These are phyloP conservation scores for Taiozyma sp. DNA, from an alignment of 1,139 yeast species.

Conservation along the genomic window DNA sequence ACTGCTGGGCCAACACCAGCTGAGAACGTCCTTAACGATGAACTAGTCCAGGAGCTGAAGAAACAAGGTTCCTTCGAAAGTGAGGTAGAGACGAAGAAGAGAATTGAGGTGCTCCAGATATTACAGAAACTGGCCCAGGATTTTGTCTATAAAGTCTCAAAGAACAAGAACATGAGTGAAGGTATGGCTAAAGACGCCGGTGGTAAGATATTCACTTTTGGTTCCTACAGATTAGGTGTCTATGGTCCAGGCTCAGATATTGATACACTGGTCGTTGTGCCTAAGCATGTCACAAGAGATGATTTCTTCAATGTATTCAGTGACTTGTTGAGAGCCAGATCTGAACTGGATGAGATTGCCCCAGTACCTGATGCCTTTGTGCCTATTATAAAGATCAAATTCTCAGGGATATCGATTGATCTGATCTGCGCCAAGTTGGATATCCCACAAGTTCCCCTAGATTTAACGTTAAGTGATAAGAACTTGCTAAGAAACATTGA, in stretches of 20 bases:
- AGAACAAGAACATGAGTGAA: slow-evolving; percentile 84
- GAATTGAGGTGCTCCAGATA: slow-evolving; percentile 66
- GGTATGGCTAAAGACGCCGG: slow-evolving; percentile 98
- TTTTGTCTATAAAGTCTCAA: slow-evolving; percentile 78
- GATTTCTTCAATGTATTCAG: slow-evolving; percentile 84
- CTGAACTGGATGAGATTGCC: slow-evolving; percentile 83
- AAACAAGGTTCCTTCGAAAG: slow-evolving; percentile 86
- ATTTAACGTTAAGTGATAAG: slow-evolving; percentile 75
- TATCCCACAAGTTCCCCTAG: slow-evolving; percentile 72
- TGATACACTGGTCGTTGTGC: slow-evolving; percentile 91
- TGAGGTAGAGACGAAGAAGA: slow-evolving; percentile 70
- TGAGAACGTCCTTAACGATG: slow-evolving; percentile 71
- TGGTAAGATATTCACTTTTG: slow-evolving; percentile 92
- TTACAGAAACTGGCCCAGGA: slow-evolving; percentile 71
- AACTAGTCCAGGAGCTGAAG: slow-evolving; percentile 71
- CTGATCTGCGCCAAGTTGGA: slow-evolving; percentile 78
- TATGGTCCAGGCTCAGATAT: slow-evolving; percentile 99
- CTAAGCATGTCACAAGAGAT: slow-evolving; percentile 88
- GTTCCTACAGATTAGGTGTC: slow-evolving; percentile 91
- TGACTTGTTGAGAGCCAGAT: slow-evolving; percentile 55
- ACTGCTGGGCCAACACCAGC: slow-evolving; percentile 75
- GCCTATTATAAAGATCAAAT: slow-evolving; percentile 86
- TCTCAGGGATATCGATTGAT: slow-evolving; percentile 87
- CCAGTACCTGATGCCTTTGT: slow-evolving; percentile 97
- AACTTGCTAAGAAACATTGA: slow-evolving; percentile 80